A percentile compares a stretch with the other conserved stretches of the same genome.
Evolutionary conservation across 202 grass and related monocot species (phyloP).

Genomic region (Setaria italica): DNA sequence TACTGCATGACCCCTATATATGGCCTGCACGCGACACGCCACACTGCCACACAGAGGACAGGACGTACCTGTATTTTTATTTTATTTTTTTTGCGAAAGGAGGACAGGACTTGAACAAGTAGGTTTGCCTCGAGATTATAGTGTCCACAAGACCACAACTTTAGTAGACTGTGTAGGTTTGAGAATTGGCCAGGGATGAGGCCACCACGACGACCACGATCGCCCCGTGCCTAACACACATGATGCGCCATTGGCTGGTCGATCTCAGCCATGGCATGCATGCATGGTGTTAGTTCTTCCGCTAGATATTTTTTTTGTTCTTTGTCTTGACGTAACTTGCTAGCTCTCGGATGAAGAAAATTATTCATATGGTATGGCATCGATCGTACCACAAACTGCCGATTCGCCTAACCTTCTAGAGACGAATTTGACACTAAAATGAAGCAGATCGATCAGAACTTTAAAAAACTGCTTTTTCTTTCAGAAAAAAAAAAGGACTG

Average conservation of each 20-base stretch:
- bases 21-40: no score
- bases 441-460: no score
- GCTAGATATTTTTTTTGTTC: conserved; percentile 28
- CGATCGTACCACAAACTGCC: neutral
- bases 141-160: neutral
- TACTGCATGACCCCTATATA: no score
- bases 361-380: neutral
- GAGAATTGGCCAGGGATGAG: neutral
- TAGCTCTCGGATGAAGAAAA: neutral
- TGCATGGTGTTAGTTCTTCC: no score
- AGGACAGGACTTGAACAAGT: no score
- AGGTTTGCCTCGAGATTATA: neutral
- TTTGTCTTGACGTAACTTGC: neutral
- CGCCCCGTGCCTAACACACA: conserved; percentile 29
- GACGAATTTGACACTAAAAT: no score
- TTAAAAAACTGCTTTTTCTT: no score
- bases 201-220: neutral
- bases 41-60: no score
- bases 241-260: neutral
- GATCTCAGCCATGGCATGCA: conserved; percentile 9
- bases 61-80: no score
- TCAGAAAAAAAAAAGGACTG: no score
- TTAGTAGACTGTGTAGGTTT: neutral
- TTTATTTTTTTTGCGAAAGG: no score
- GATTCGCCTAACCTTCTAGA: neutral